Evolutionary conservation across 306 rosid genomes (phyloP).

Genomic region (Malus sieversii): DNA sequence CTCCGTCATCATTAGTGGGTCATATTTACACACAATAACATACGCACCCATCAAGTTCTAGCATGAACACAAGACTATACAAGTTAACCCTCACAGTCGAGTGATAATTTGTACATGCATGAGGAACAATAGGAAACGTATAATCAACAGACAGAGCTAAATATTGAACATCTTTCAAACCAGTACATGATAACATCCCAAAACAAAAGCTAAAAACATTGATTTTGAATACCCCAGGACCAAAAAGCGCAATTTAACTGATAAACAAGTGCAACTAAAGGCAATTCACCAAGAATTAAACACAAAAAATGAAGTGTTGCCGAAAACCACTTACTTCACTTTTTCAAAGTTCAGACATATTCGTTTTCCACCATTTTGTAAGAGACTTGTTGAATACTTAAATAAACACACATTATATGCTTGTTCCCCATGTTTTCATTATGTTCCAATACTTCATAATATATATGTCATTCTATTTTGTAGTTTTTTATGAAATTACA

Average conservation of each 20-base stretch:
- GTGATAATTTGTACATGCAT: neutral
- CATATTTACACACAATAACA: neutral
- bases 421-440: too few relatives aligned
- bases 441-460: too few relatives aligned
- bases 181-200: neutral
- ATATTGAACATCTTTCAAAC: too few relatives aligned
- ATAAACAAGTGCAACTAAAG: too few relatives aligned
- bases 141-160: neutral
- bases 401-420: too few relatives aligned
- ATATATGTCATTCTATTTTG: too few relatives aligned
- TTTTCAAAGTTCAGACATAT: conserved; percentile 86
- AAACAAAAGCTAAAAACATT: too few relatives aligned
- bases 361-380: conserved; percentile 74
- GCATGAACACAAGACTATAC: neutral
- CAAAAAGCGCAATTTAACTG: too few relatives aligned
- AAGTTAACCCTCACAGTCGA: neutral
- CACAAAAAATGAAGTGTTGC: neutral
- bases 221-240: too few relatives aligned
- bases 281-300: too few relatives aligned
- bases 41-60: neutral
- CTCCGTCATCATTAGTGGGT: neutral
- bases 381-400: too few relatives aligned
- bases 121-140: neutral
- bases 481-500: too few relatives aligned
- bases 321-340: conserved; percentile 61